Conservation (phyloP, 257 asterid species). For the Solanum bukasovii region DNA sequence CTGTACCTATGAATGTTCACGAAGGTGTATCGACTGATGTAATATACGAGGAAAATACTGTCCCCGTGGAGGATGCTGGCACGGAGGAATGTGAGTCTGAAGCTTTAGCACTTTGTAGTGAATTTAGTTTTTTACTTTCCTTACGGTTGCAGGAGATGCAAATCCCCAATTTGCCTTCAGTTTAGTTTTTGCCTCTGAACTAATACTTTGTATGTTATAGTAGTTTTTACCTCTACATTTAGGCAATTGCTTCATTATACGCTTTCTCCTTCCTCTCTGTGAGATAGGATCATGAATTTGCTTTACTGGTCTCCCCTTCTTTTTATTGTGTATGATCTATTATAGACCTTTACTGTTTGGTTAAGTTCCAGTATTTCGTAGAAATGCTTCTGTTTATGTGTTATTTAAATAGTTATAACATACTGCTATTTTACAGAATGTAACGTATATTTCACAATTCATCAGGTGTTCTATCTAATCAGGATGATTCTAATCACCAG, state of each 20-base stretch:
- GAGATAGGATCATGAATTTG: not conserved
- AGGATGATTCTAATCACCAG: conserved; percentile 47
- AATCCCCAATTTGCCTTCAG: not conserved
- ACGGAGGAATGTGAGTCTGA: conserved; percentile 64
- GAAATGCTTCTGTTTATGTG: not conserved
- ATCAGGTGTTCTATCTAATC: conserved; percentile 37
- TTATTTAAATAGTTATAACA: not conserved
- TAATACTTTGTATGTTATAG: not conserved
- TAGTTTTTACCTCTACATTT: not conserved
- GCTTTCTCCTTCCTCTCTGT: not conserved
- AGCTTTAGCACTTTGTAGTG: not conserved
- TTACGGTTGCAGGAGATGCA: not conserved
- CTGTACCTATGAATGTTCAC: conserved; percentile 39
- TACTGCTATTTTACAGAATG: not conserved
- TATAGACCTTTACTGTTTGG: not conserved
- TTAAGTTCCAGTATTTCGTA: not conserved
- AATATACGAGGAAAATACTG: conserved; percentile 40
- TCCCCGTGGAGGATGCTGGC: conserved; percentile 35
- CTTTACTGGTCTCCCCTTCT: not conserved
- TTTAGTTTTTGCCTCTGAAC: not conserved
- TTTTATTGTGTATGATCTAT: not conserved
- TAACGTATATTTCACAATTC: not conserved
- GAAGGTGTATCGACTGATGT: conserved; percentile 31
- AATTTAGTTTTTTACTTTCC: not conserved
- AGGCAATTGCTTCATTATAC: not conserved